A percentile compares a stretch with the other conserved stretches of the same genome.
Conservation (phyloP, 1,284 basidiomycete genomes). For the Tylopilus sp. region DNA sequence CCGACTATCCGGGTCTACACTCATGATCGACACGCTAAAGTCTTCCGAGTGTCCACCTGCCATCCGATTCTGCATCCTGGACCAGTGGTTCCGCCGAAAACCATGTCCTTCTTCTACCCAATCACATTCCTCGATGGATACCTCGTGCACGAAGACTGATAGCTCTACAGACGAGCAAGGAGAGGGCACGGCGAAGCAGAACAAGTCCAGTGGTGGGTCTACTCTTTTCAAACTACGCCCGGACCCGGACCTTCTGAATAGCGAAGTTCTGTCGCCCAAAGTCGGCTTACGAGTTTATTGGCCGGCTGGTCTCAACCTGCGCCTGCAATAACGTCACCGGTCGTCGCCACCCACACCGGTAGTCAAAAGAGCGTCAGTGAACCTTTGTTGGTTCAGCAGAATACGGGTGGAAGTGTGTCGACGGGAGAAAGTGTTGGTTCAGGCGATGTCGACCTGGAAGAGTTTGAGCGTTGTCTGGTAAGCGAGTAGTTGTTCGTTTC, state of each 20-base stretch:
- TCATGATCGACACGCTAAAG: conserved; percentile 47
- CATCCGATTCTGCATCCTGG: conserved; percentile 77
- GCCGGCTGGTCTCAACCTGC: conserved; percentile 68
- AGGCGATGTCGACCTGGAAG: conserved; percentile 58
- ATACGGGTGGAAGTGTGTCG: conserved; percentile 43
- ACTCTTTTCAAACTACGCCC: conserved; percentile 16
- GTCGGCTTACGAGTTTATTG: conserved; percentile 72
- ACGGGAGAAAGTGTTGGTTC: conserved; percentile 44
- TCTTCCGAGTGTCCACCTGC: conserved; percentile 40
- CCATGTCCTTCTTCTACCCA: conserved; percentile 61
- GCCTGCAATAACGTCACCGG: conserved; percentile 46
- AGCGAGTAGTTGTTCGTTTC: conserved; percentile 32
- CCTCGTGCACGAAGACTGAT: conserved; percentile 48
- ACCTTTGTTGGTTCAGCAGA: conserved; percentile 64
- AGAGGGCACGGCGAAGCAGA: conserved; percentile 74
- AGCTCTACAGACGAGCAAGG: conserved; percentile 63
- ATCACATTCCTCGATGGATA: conserved; percentile 62
- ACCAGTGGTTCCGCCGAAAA: conserved; percentile 83
- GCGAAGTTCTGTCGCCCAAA: conserved; percentile 63
- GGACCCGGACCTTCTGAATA: conserved; percentile 49
- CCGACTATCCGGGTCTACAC: conserved; percentile 24
- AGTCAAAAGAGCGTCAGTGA: conserved; percentile 76
- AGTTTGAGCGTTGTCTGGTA: conserved; percentile 76
- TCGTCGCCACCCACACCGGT: conserved; percentile 36
- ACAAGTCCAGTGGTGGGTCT: conserved; percentile 26